Evolutionary conservation across 2,329 filamentous ascomycete species (phyloP).

Genomic region (Stachybotrys elegans): DNA sequence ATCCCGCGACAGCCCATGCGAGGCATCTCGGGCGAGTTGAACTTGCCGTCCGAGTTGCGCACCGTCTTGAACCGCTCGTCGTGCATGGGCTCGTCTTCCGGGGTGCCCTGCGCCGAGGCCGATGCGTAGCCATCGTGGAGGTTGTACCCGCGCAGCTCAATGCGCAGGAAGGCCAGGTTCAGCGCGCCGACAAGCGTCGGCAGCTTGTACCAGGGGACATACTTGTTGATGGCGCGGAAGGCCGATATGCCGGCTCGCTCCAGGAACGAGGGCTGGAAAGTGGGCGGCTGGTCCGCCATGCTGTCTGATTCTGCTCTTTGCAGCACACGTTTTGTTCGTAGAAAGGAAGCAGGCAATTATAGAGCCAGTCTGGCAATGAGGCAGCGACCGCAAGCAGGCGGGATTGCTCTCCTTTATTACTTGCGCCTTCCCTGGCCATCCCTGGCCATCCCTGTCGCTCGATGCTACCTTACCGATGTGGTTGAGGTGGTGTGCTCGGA

Average conservation of each 20-base stretch:
- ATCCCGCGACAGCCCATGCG: constrained; percentile 39
- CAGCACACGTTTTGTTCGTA: too few relatives aligned
- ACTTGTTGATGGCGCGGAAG: constrained; percentile 32
- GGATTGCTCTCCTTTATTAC: too few relatives aligned
- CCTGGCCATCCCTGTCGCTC: too few relatives aligned
- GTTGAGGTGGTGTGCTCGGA: too few relatives aligned
- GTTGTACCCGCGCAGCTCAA: constrained; percentile 37
- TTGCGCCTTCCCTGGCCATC: too few relatives aligned
- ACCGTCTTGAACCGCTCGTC: constrained; percentile 26
- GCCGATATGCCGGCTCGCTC: constrained; percentile 22
- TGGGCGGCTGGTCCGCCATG: too few relatives aligned
- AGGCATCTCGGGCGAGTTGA: constrained; percentile 34
- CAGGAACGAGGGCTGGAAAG: constrained; percentile 20
- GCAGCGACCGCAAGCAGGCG: too few relatives aligned
- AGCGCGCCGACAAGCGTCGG: constrained; percentile 32
- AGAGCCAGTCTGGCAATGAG: too few relatives aligned
- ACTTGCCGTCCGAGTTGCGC: constrained; percentile 38
- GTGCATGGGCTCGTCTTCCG: constrained; percentile 17
- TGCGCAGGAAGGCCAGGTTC: constrained; percentile 34
- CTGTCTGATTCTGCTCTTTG: too few relatives aligned
- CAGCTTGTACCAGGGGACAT: constrained; percentile 36
- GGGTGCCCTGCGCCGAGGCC: constrained; percentile 28
- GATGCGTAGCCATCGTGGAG: constrained; percentile 33
- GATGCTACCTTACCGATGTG: too few relatives aligned
- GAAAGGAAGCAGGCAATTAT: too few relatives aligned